Conservation (phyloP, 2,329 filamentous ascomycete species). For the Elsinoe batatas region DNA sequence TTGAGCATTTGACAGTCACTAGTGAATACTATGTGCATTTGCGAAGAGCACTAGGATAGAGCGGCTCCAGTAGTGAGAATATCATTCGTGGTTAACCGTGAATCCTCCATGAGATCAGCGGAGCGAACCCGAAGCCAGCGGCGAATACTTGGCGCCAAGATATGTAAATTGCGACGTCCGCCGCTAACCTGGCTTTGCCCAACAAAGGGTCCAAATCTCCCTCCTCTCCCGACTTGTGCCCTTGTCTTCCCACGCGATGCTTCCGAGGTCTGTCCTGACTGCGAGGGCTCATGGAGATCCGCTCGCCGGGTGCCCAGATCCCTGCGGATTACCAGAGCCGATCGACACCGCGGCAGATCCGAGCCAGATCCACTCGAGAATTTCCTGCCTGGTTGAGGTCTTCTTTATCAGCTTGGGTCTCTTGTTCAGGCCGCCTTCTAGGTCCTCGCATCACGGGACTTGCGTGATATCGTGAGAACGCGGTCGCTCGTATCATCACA, state of each 20-base stretch:
- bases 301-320: background rate
- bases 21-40: too few relatives aligned
- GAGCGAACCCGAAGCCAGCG: background rate
- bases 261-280: background rate
- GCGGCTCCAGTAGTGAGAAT: background rate
- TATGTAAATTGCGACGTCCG: background rate
- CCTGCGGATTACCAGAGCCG: background rate
- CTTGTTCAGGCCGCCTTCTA: too few relatives aligned
- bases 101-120: conserved; percentile 6
- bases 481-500: background rate
- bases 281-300: background rate
- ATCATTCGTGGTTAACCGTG: background rate
- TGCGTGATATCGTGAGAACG: background rate
- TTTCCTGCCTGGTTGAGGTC: background rate
- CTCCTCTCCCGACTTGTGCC: background rate
- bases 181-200: background rate
- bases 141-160: conserved; percentile 4
- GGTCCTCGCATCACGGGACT: too few relatives aligned
- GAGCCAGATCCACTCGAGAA: conserved; percentile 6
- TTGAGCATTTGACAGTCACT: too few relatives aligned
- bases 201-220: background rate
- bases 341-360: conserved; percentile 8
- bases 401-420: background rate
- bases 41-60: background rate
- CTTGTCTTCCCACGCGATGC: background rate